Base-by-base conservation (phyloP, 2,329 filamentous ascomycete species). In the Penicillium hesseltinei region DNA sequence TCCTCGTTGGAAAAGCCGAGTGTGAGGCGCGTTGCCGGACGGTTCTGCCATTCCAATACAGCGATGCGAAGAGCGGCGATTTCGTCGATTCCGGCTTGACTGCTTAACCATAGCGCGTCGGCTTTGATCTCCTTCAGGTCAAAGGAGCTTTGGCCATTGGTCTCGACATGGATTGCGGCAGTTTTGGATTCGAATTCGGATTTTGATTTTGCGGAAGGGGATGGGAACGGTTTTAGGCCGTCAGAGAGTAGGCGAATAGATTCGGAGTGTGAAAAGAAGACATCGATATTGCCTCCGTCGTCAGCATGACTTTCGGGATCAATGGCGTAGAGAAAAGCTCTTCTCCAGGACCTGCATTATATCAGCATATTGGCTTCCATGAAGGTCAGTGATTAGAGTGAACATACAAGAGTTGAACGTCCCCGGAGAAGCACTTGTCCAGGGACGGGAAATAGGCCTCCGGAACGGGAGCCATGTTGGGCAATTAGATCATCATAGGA, bases 41-140 rank as follows among this genome's bases (percentile, higher is more conserved):
- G 85, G 62, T 84, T 84, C 75, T 97, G 93, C 81, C 89, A 90
- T 80, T 97, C 94, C 45, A 94, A 77, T 7, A 95, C 79, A 3
- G 88, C 88, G 43, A 96, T 81, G 58, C 94, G 85, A 67, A 99
- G 80, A 27, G 93, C 92, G 13, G 88, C 85, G 43, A 94, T 80
- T 72, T 97, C 87, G 73, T 94, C 91, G 63, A 97, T 85, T 44
- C 84, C 82, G 50, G 87, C 85, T 69, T 88, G 85, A 67, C 88
- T 85, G 74, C 91, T 92, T 61, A 99, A 79, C 92, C 92, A 97
- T 64, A 89, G 73, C 35, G 91, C 84, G 78, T 97, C 92, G 46
- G 85, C 84, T 77, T 96, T 96, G 72, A 97, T 85, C 69, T 88
- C 80, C 39, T 89, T 86, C 64, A 96, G 80, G 69, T 92, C 85